Evolutionary conservation across 2,329 filamentous ascomycete genomes (phyloP), one percentile per base, ranked within the genome.

Genomic region (Lasiodiplodia sp.): DNA sequence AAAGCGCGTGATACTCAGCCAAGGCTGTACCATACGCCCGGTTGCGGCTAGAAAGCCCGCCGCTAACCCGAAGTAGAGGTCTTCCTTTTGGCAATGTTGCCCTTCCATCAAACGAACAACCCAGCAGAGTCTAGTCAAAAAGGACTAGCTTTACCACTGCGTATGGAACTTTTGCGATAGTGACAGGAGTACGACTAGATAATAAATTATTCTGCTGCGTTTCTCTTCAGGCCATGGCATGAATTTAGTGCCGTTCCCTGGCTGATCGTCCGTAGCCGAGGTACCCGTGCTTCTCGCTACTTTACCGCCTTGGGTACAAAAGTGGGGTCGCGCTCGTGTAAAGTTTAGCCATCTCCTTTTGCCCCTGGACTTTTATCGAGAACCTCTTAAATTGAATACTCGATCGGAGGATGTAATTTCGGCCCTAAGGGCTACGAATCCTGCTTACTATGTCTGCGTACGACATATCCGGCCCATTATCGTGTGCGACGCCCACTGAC

Each of bases 181-280:
- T 8, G 31, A 34, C 31, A 34, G 8, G 31, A 34, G 31, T 34
- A 34, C 31, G 8, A 10, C 31, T 34, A 10, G 31, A 34, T 34
- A 34, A 8, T 2, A 7, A 3, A 34, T 1, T 10, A 10, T 34
- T 1, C 2, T 34, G 31, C 6, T 34, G 31, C 31, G 31, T 34
- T 34, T 34, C 31, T 34, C 8, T 34, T 34, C 8, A 34, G 31
- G 31, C 31, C 31, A 34, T 34, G 31, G 31, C 1, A 34, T 34
- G 31, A 10, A 34, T 34, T 34, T 34, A 34, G 31, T 34, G 31
- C 8, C 8, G 31, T 34, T 10, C 31, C 7, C 31, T 7, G 31
- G 18, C 53, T 57, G 58, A 62, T 62, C 25, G 16, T 16, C 37
- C 55, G 40, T 23, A 62, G 18, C 58, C 58, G 58, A 62, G 58